Conservation (phyloP, 2,329 filamentous ascomycete genomes). For the Biscogniauxia sp. region DNA sequence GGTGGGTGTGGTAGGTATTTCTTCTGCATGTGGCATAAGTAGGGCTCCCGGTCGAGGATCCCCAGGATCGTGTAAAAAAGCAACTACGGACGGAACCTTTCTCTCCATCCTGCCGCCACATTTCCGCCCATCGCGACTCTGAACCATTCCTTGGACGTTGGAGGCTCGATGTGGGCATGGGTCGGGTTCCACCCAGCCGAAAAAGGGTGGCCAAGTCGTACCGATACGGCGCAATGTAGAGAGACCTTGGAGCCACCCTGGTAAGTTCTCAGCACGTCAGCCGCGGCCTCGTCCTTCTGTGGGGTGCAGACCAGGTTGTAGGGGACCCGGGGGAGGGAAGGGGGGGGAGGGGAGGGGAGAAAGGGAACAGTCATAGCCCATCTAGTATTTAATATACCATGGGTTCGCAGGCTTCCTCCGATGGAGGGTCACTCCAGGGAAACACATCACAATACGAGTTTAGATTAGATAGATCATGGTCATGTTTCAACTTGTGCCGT, state of each 20-base stretch:
- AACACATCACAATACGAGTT: neutral
- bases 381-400: neutral
- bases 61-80: constrained; percentile 7
- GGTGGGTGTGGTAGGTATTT: constrained; percentile 11
- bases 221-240: constrained; percentile 6
- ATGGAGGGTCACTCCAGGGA: neutral
- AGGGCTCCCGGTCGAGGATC: constrained; percentile 20
- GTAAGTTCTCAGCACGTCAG: constrained; percentile 19
- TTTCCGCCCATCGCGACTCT: constrained; percentile 16
- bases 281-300: constrained; percentile 23
- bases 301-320: constrained; percentile 17
- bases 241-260: constrained; percentile 16
- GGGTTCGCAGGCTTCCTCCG: neutral
- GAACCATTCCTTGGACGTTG: constrained; percentile 14
- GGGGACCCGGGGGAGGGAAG: no score
- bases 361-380: neutral
- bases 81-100: constrained; percentile 16
- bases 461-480: constrained; percentile 8
- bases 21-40: constrained; percentile 14
- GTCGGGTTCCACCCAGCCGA: neutral
- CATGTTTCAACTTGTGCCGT: constrained; percentile 22
- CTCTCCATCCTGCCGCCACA: constrained; percentile 18
- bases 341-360: neutral
- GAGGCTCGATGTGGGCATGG: constrained; percentile 7
- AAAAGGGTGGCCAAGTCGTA: neutral